Percentiles rank a stretch among this genome's conserved stretches.
phyloP scores from a whole-genome alignment of 139 green algal genomes.

The Chlorella sp. region DNA sequence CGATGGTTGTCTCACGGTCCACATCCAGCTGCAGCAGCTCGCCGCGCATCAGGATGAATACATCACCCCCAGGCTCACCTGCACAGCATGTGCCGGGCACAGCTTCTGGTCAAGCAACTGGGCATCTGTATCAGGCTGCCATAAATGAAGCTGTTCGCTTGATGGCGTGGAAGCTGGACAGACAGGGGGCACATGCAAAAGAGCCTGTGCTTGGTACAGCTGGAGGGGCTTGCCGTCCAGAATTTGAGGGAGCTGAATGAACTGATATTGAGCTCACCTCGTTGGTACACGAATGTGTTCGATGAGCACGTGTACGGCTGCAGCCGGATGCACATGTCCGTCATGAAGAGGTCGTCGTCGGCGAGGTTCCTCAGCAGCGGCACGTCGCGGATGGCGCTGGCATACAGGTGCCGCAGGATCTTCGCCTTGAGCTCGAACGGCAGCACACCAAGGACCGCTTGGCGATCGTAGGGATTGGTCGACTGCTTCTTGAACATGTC shows the following conservation, averaged over 20 bases:
- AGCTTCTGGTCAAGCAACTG: too few species aligned
- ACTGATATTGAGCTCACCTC: too few species aligned
- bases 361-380: constrained; percentile 22
- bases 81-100: too few species aligned
- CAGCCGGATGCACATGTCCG: constrained; percentile 40
- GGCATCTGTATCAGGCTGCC: too few species aligned
- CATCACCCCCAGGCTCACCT: constrained; percentile 33
- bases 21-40: constrained; percentile 34
- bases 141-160: too few species aligned
- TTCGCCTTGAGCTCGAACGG: constrained; percentile 40
- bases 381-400: too few species aligned
- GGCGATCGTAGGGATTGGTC: constrained; percentile 34
- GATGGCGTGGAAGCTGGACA: too few species aligned
- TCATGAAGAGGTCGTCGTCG: constrained; percentile 33
- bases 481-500: constrained; percentile 34
- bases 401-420: constrained; percentile 45
- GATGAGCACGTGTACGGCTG: constrained; percentile 36
- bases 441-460: constrained; percentile 28
- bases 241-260: too few species aligned
- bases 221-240: too few species aligned
- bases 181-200: too few species aligned
- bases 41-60: constrained; percentile 46
- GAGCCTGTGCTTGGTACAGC: too few species aligned
- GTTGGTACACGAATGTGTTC: constrained; percentile 38
- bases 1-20: constrained; percentile 21